Conservation (phyloP, 2,329 filamentous ascomycete genomes). For the Dothiorella sarmentorum region DNA sequence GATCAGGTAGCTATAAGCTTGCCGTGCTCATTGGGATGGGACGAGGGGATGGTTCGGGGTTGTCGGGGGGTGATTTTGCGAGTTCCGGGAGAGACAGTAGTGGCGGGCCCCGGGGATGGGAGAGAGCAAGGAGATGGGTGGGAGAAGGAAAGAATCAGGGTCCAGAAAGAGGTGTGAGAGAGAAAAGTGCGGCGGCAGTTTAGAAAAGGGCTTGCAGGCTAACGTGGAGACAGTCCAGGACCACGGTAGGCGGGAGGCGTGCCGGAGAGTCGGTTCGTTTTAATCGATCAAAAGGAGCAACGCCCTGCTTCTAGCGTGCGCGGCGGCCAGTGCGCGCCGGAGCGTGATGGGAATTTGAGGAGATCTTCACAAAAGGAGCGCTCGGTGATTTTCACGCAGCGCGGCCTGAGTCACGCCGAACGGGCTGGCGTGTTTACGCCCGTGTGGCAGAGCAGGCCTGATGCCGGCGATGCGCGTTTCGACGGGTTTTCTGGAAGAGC, state of each 20-base stretch:
- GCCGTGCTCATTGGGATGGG: slow-evolving; percentile 25
- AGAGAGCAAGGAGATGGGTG: slow-evolving; percentile 3
- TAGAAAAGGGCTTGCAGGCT: slow-evolving; percentile 33
- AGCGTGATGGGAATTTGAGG: slow-evolving; percentile 14
- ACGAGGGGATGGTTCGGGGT: slow-evolving; percentile 5
- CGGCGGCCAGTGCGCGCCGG: slow-evolving; percentile 10
- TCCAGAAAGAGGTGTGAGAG: slow-evolving; percentile 40
- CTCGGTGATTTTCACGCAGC: slow-evolving; percentile 19
- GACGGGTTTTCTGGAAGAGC: slow-evolving; percentile 19
- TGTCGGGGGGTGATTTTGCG: slow-evolving; percentile 11
- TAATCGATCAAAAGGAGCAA: slow-evolving; percentile 40
- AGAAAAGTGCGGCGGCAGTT: slow-evolving; percentile 38
- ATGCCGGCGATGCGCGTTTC: slow-evolving; percentile 3
- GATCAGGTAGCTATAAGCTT: slow-evolving; percentile 10
- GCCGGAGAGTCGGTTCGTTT: slow-evolving; percentile 37
- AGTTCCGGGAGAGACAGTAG: slow-evolving; percentile 8
- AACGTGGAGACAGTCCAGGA: slow-evolving; percentile 38
- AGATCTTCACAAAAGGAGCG: slow-evolving; percentile 19
- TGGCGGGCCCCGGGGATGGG: not conserved
- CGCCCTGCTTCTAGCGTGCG: slow-evolving; percentile 24
- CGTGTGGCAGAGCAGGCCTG: slow-evolving; percentile 12
- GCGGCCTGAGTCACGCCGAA: slow-evolving; percentile 17
- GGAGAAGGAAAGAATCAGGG: slow-evolving; percentile 27
- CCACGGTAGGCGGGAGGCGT: slow-evolving; percentile 42
- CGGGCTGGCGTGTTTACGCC: slow-evolving; percentile 13